A percentile compares a stretch with the other conserved stretches of the same genome.
Conservation (phyloP, 1,139 yeast genomes). For the Ogataea hybrid region DNA sequence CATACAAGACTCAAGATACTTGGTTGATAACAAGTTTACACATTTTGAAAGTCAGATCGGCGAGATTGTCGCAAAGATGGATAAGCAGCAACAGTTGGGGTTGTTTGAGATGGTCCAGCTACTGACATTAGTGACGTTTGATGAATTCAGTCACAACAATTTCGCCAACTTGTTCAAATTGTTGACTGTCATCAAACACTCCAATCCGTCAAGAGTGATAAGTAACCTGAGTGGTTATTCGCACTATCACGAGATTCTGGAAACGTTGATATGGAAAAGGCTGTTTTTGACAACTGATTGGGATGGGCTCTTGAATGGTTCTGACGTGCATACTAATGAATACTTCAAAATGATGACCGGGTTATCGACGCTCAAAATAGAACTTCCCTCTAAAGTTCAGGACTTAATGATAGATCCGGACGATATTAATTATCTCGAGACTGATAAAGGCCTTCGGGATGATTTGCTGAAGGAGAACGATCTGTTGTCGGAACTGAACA, state of each 20-base stretch:
- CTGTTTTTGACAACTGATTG: conserved; percentile 62
- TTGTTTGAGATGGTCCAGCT: conserved; percentile 52
- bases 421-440: conserved; percentile 12
- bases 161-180: conserved; percentile 44
- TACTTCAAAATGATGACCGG: conserved; percentile 20
- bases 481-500: conserved; percentile 10
- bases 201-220: conserved; percentile 25
- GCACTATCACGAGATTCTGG: conserved; percentile 26
- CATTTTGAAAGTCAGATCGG: conserved; percentile 22
- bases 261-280: conserved; percentile 58
- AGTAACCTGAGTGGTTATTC: conserved; percentile 6
- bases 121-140: conserved; percentile 49
- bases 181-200: conserved; percentile 33
- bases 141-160: conserved; percentile 33
- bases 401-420: conserved; percentile 12
- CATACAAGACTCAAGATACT: conserved; percentile 11
- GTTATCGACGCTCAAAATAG: conserved; percentile 8
- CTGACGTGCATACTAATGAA: conserved; percentile 43
- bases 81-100: conserved; percentile 41
- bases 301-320: conserved; percentile 42
- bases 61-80: conserved; percentile 38
- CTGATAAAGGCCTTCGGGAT: conserved; percentile 1
- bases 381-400: conserved; percentile 7
- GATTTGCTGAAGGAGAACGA: conserved; percentile 14
- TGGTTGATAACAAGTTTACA: conserved; percentile 6